phyloP scores from a whole-genome alignment of 352 stramenopile species.

The Pythium sukuiense region DNA sequence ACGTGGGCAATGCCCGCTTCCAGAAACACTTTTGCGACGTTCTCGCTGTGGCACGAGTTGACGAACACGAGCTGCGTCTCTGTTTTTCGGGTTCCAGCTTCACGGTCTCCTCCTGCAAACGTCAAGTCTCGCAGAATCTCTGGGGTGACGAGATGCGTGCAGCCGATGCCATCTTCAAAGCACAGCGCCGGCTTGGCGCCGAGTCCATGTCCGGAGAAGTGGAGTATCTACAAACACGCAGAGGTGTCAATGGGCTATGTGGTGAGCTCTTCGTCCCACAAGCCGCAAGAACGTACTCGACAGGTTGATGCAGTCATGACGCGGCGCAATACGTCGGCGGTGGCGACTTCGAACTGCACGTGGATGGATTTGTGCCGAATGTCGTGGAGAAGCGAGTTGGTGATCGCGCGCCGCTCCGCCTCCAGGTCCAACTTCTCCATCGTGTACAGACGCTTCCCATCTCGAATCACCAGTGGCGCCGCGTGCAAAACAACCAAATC shows the following conservation, averaged over 20 bases:
- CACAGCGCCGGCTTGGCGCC: constrained; percentile 62
- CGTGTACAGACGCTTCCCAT: constrained; percentile 58
- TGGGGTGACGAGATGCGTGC: constrained; percentile 70
- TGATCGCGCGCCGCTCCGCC: constrained; percentile 65
- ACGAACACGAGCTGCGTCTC: constrained; percentile 71
- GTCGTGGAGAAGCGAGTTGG: constrained; percentile 64
- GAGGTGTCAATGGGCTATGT: not conserved
- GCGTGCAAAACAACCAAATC: constrained; percentile 79
- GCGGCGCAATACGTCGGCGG: constrained; percentile 66
- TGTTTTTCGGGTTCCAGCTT: constrained; percentile 10
- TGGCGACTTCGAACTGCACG: constrained; percentile 77
- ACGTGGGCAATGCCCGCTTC: constrained; percentile 89
- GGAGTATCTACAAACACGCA: constrained; percentile 39
- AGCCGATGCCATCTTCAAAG: constrained; percentile 74
- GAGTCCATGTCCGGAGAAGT: constrained; percentile 78
- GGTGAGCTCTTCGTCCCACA: not conserved
- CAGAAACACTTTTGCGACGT: constrained; percentile 84
- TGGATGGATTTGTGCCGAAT: constrained; percentile 75
- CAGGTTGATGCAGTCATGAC: constrained; percentile 81
- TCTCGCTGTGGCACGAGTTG: constrained; percentile 84
- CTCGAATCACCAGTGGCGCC: constrained; percentile 75
- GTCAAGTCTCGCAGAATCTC: constrained; percentile 63
- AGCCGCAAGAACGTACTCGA: constrained; percentile 11
- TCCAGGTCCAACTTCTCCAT: constrained; percentile 87
- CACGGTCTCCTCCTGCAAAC: constrained; percentile 38